Percentiles rank a stretch among this genome's conserved stretches.
phyloP scores from a whole-genome alignment of 2,329 filamentous ascomycete genomes.

The Aspergillus costaricaensis region DNA sequence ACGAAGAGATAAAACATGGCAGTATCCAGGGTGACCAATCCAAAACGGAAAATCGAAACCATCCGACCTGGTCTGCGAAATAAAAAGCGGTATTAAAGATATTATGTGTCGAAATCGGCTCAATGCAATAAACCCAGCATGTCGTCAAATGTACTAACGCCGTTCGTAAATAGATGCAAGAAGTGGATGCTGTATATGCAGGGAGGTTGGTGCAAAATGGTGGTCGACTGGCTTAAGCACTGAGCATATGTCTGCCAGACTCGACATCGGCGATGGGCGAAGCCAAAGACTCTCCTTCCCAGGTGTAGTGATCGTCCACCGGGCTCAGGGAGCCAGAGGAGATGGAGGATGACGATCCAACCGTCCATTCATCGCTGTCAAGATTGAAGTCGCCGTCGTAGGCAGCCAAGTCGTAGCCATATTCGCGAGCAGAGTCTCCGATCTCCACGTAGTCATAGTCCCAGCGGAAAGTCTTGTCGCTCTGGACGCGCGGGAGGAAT shows the following conservation, averaged over 20 bases:
- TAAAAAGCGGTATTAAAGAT: constrained; percentile 38
- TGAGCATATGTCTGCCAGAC: constrained; percentile 37
- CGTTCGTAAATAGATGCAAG: constrained; percentile 37
- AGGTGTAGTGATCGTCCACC: constrained; percentile 58
- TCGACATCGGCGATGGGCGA: constrained; percentile 42
- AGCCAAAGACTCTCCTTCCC: constrained; percentile 44
- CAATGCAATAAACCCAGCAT: constrained; percentile 42
- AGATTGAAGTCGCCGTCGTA: constrained; percentile 59
- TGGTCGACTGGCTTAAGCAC: constrained; percentile 18
- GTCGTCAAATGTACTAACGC: constrained; percentile 42
- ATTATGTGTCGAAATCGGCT: constrained; percentile 41
- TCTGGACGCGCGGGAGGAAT: constrained; percentile 79
- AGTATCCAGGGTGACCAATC: constrained; percentile 22
- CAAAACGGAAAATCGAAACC: constrained; percentile 15
- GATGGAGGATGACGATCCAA: constrained; percentile 77
- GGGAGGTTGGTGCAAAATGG: constrained; percentile 9
- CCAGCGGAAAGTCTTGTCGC: constrained; percentile 86
- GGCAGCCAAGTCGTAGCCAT: constrained; percentile 58
- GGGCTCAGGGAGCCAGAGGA: constrained; percentile 66
- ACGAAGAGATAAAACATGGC: constrained; percentile 21
- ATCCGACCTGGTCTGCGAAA: constrained; percentile 20
- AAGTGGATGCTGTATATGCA: constrained; percentile 20
- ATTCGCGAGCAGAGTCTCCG: constrained; percentile 62
- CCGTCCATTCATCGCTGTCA: constrained; percentile 86
- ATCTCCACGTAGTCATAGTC: constrained; percentile 92